Conservation (phyloP, 2,329 filamentous ascomycete species). For the Capronia coronata region DNA sequence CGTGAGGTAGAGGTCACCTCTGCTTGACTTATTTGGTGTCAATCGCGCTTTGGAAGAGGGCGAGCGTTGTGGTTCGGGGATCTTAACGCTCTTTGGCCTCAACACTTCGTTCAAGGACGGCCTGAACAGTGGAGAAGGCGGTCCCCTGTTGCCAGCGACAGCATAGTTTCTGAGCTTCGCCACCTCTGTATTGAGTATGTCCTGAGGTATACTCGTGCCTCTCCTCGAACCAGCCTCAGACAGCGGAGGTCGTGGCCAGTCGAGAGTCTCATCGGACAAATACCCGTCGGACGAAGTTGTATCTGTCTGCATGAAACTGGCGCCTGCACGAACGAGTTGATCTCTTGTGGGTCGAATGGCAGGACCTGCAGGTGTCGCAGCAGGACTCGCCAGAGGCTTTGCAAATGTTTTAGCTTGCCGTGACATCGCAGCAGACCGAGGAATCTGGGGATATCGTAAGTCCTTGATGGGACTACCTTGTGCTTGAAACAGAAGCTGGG, state of each 20-base stretch:
- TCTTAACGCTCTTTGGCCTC: constrained; percentile 1
- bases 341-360: constrained; percentile 6
- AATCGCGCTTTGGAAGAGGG: constrained; percentile 20
- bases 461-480: constrained; percentile 22
- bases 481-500: constrained; percentile 28
- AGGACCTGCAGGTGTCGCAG: constrained; percentile 8
- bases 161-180: constrained; percentile 9
- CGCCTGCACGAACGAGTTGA: constrained; percentile 12
- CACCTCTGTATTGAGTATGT: background rate
- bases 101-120: constrained; percentile 10
- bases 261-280: constrained; percentile 19
- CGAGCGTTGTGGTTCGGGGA: constrained; percentile 9
- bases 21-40: constrained; percentile 24
- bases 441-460: constrained; percentile 26
- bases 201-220: background rate
- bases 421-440: constrained; percentile 25
- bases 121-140: constrained; percentile 1
- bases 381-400: constrained; percentile 27
- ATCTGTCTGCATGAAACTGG: constrained; percentile 20
- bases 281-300: constrained; percentile 23
- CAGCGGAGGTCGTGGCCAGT: constrained; percentile 18
- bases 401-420: constrained; percentile 32
- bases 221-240: constrained; percentile 5
- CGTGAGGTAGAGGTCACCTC: constrained; percentile 26
- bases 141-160: constrained; percentile 3